These are phyloP conservation scores for Dryas alaskensis DNA, from an alignment of 306 rosid species.

Conservation along the genomic window DNA sequence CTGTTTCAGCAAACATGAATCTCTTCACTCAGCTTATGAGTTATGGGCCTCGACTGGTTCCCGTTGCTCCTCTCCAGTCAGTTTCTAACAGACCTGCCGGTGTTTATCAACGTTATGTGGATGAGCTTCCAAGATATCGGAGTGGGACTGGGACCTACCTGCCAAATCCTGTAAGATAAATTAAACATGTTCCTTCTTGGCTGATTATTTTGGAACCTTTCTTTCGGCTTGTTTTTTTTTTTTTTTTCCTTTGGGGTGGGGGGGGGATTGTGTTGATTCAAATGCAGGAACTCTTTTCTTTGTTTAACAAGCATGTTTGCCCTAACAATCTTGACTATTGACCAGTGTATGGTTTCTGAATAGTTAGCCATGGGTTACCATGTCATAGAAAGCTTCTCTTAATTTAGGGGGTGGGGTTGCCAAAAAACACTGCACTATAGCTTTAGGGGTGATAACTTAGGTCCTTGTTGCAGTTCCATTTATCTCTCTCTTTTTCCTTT, in stretches of 20 bases:
- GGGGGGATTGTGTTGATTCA: neutral
- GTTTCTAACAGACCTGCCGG: conserved; percentile 70
- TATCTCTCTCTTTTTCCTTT: neutral
- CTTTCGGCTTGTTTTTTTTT: neutral
- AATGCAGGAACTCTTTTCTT: neutral
- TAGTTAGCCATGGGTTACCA: neutral
- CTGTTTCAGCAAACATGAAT: conserved; percentile 59
- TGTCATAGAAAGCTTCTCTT: neutral
- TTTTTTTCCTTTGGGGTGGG: neutral
- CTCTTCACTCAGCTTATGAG: conserved; percentile 51
- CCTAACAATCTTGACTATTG: neutral
- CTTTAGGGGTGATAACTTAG: neutral
- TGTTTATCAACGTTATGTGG: conserved; percentile 65
- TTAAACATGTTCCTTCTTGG: neutral
- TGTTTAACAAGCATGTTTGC: neutral
- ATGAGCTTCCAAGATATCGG: conserved; percentile 82
- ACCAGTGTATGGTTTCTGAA: conserved; percentile 3
- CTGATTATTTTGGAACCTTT: conserved; percentile 13
- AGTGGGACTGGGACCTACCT: conserved; percentile 96
- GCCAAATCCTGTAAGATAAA: conserved; percentile 89
- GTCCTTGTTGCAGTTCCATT: neutral
- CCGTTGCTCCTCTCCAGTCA: conserved; percentile 67
- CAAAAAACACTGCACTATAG: neutral
- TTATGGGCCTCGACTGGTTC: conserved; percentile 71
- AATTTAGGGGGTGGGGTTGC: neutral